Percentiles rank a stretch among this genome's conserved stretches.
Evolutionary conservation across 1,284 basidiomycete genomes (phyloP).

Genomic region (Fomitopsis palustris): DNA sequence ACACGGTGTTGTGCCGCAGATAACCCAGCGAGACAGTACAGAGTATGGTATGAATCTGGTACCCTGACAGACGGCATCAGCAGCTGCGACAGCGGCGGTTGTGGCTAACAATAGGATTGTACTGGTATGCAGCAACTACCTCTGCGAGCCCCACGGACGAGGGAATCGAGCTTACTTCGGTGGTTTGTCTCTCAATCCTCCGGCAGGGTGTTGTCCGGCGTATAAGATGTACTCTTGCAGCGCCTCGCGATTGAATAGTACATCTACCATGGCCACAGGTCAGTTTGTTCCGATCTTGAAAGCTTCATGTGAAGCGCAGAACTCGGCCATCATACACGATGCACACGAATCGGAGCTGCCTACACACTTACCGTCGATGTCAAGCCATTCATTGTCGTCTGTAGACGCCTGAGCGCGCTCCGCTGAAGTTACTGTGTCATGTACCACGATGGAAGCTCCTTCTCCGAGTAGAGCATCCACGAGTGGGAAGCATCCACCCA

Average conservation of each 20-base stretch:
- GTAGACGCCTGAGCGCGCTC: constrained; percentile 23
- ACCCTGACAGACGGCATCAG: constrained; percentile 37
- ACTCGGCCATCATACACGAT: background rate
- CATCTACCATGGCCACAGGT: constrained; percentile 38
- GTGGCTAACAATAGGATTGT: background rate
- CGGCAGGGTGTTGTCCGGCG: constrained; percentile 81
- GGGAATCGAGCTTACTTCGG: constrained; percentile 62
- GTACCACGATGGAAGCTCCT: constrained; percentile 14
- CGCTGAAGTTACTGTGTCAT: constrained; percentile 15
- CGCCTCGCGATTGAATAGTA: constrained; percentile 57
- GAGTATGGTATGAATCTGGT: constrained; percentile 88
- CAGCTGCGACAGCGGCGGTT: background rate
- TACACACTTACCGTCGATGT: constrained; percentile 53
- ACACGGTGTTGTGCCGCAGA: constrained; percentile 83
- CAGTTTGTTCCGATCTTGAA: background rate
- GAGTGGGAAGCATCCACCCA: constrained; percentile 86
- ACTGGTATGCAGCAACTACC: background rate
- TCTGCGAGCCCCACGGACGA: constrained; percentile 7
- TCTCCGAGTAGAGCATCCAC: constrained; percentile 57
- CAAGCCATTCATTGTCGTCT: constrained; percentile 51
- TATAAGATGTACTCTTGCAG: constrained; percentile 88
- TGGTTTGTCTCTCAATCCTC: constrained; percentile 93
- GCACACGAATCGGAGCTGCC: background rate
- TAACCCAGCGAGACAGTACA: constrained; percentile 89
- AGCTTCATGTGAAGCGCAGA: background rate